Evolutionary conservation across 2,329 filamentous ascomycete genomes (phyloP), one percentile per base, ranked within the genome.

Genomic region (Geosmithia flava): DNA sequence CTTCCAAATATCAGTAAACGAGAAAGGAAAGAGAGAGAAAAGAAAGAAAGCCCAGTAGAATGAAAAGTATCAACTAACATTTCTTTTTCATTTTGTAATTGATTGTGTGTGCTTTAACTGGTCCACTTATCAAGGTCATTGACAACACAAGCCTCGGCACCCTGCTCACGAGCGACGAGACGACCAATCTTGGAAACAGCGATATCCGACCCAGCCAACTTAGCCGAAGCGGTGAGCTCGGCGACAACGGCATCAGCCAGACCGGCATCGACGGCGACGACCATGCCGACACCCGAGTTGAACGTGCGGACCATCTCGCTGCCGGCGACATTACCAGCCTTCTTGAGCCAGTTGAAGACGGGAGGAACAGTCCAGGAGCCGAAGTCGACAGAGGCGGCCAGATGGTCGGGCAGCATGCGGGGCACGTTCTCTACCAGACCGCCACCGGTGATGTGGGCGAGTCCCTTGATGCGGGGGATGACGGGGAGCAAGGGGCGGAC

Each of bases 391-490:
- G 88, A 80, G 2, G 89, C 91, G 2, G 85, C 78, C 6, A 98
- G 78, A 44, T 81, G 71, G 33, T 75, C 65, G 2, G 93, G 93
- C 17, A 98, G 75, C 85, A 95, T 95, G 54, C 93, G 83, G 29
- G 93, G 93, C 23, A 98, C 84, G 64, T 98, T 98, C 68, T 98
- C 93, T 17, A 84, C 74, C 19, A 98, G 76, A 11, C 93, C 93
- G 52, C 93, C 93, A 46, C 93, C 93, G 0, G 93, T 98, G 68
- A 98, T 97, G 68, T 98, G 93, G 11, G 93, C 86, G 64, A 97
- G 85, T 47, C 93, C 93, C 70, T 95, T 95, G 64, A 97, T 74
- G 41, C 88, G 70, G 10, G 74, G 68, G 20, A 78, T 67, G 1
- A 85, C 77, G 45, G 80, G 75, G 10, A 97, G 77, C 20, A 95